A percentile compares a stretch with the other conserved stretches of the same genome.
Evolutionary conservation across 1,284 basidiomycete genomes (phyloP).

Genomic region (Ceratobasidium papillatum): DNA sequence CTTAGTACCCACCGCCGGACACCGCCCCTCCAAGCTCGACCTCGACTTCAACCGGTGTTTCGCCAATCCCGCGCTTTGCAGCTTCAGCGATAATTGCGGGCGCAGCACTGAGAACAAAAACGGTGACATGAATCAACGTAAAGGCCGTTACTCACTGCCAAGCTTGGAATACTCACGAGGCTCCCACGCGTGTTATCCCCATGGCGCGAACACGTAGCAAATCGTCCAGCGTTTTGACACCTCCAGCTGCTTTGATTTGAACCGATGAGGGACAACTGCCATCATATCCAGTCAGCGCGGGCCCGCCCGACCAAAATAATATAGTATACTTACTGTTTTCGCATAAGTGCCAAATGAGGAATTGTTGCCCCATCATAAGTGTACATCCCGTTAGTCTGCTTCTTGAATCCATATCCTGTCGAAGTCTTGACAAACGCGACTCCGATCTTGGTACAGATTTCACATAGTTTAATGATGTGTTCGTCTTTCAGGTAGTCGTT

Average conservation of each 20-base stretch:
- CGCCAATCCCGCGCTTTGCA: conserved; percentile 44
- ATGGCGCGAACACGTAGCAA: conserved; percentile 46
- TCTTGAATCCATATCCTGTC: conserved; percentile 47
- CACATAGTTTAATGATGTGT: conserved; percentile 46
- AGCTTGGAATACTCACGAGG: conserved; percentile 39
- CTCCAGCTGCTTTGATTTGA: conserved; percentile 47
- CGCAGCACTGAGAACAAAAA: conserved; percentile 35
- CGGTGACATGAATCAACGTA: conserved; percentile 32
- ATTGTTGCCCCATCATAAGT: conserved; percentile 46
- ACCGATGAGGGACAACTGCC: conserved; percentile 38
- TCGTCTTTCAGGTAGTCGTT: conserved; percentile 46
- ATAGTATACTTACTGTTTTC: conserved; percentile 44
- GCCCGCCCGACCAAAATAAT: not conserved
- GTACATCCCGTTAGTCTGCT: conserved; percentile 45
- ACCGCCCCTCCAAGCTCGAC: conserved; percentile 37
- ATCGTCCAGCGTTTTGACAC: conserved; percentile 46
- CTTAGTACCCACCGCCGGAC: conserved; percentile 39
- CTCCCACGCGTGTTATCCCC: conserved; percentile 46
- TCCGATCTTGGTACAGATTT: conserved; percentile 46
- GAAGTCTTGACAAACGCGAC: conserved; percentile 48
- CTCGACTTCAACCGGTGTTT: conserved; percentile 42
- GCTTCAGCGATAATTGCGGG: conserved; percentile 46
- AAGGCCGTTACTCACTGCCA: conserved; percentile 11
- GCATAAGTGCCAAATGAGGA: conserved; percentile 46
- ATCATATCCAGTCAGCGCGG: not conserved